phyloP scores from a whole-genome alignment of 2,329 filamentous ascomycete species.

The Fusarium protoensiforme region DNA sequence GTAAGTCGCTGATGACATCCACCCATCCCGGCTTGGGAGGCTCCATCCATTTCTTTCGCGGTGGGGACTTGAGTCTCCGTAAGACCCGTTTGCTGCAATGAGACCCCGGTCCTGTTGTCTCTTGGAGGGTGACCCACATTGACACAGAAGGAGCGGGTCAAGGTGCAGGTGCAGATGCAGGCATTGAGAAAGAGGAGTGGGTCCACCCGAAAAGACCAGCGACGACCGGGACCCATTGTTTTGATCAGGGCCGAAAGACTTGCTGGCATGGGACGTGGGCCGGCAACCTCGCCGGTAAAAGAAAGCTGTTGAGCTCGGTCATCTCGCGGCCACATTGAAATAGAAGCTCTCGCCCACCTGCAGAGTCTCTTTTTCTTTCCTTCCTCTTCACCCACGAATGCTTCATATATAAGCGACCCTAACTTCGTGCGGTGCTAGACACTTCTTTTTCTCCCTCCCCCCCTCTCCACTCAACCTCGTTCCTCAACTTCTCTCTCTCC shows the following conservation, averaged over 20 bases:
- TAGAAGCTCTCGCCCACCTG: slow-evolving; percentile 51
- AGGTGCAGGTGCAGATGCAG: slow-evolving; percentile 24
- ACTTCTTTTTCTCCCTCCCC: slow-evolving; percentile 39
- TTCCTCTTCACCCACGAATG: slow-evolving; percentile 62
- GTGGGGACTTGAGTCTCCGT: slow-evolving; percentile 34
- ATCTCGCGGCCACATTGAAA: slow-evolving; percentile 49
- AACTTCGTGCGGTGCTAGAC: slow-evolving; percentile 62
- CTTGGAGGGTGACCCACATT: slow-evolving; percentile 6
- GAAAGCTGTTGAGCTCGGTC: slow-evolving; percentile 36
- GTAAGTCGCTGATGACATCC: slow-evolving; percentile 31
- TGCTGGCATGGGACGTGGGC: slow-evolving; percentile 42
- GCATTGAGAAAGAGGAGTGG: slow-evolving; percentile 23
- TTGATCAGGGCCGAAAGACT: slow-evolving; percentile 40
- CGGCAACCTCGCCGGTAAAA: slow-evolving; percentile 41
- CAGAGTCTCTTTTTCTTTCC: slow-evolving; percentile 47
- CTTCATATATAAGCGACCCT: slow-evolving; percentile 56
- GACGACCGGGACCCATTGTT: slow-evolving; percentile 33
- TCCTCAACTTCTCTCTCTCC: slow-evolving; percentile 37
- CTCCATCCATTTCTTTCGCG: slow-evolving; percentile 28
- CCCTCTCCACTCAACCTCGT: slow-evolving; percentile 43
- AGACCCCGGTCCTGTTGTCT: slow-evolving; percentile 34
- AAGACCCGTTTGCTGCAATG: slow-evolving; percentile 31
- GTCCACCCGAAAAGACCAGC: slow-evolving; percentile 24
- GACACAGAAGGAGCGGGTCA: slow-evolving; percentile 1
- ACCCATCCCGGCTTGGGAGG: slow-evolving; percentile 34